Conservation (phyloP, 75 land plant genomes). For the Pseudotsuga menziesii region DNA sequence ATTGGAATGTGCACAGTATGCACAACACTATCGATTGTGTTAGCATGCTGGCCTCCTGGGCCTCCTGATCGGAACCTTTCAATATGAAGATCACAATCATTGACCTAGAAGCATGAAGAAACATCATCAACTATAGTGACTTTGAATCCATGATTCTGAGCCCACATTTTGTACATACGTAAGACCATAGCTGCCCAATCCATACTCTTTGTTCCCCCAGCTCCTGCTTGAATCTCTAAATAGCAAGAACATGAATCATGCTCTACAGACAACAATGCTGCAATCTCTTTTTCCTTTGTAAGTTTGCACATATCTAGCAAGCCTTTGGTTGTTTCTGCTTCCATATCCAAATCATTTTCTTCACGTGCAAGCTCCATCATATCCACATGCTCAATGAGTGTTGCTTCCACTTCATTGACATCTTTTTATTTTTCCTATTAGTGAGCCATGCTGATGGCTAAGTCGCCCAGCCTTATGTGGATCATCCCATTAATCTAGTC, state of each 20-base stretch:
- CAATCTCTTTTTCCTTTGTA: constrained; percentile 77
- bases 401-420: constrained; percentile 61
- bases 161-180: constrained; percentile 92
- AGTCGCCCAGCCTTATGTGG: constrained; percentile 64
- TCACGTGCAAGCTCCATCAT: constrained; percentile 89
- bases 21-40: constrained; percentile 96
- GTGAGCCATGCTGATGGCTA: constrained; percentile 82
- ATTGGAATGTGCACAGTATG: constrained; percentile 90
- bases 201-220: constrained; percentile 98
- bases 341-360: constrained; percentile 78
- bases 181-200: constrained; percentile 97
- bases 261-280: constrained; percentile 77
- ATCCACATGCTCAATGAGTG: constrained; percentile 82
- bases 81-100: constrained; percentile 82
- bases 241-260: constrained; percentile 90
- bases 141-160: constrained; percentile 58
- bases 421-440: constrained; percentile 79
- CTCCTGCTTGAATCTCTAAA: constrained; percentile 99
- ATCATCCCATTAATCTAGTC: constrained; percentile 83
- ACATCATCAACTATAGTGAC: constrained; percentile 72
- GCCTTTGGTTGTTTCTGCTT: constrained; percentile 61
- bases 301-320: constrained; percentile 63
- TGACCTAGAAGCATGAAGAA: constrained; percentile 53
- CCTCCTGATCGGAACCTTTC: constrained; percentile 92
- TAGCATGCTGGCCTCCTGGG: constrained; percentile 92